A percentile compares a stretch with the other conserved stretches of the same genome.
Evolutionary conservation across 2,329 filamentous ascomycete genomes (phyloP).

Genomic region (Fusarium sp.): DNA sequence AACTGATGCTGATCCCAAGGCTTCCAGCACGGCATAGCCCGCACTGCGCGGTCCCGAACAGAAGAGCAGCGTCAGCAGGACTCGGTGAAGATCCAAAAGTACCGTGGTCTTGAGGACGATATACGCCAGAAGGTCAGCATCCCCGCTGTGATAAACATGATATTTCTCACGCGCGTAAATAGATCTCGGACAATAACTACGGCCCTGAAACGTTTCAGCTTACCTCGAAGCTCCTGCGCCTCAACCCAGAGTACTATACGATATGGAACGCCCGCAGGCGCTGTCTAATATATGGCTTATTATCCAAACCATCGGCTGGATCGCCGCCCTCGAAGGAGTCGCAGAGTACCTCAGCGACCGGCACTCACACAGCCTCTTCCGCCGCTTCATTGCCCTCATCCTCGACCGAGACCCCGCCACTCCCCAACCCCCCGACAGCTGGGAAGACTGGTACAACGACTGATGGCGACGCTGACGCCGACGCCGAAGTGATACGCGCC

Average conservation of each 20-base stretch:
- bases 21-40: slow-evolving; percentile 83
- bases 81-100: slow-evolving; percentile 79
- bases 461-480: slow-evolving; percentile 50
- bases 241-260: slow-evolving; percentile 91
- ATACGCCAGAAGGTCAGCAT: slow-evolving; percentile 73
- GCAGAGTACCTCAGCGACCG: slow-evolving; percentile 66
- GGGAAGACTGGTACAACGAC: slow-evolving; percentile 69
- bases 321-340: slow-evolving; percentile 67
- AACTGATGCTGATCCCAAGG: slow-evolving; percentile 47
- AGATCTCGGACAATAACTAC: slow-evolving; percentile 60
- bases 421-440: slow-evolving; percentile 60
- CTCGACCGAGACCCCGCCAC: slow-evolving; percentile 64
- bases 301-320: slow-evolving; percentile 65
- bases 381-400: slow-evolving; percentile 68
- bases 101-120: slow-evolving; percentile 76
- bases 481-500: slow-evolving; percentile 69
- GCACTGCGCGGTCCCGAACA: slow-evolving; percentile 71
- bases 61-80: slow-evolving; percentile 79
- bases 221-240: slow-evolving; percentile 77
- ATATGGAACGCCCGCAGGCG: slow-evolving; percentile 90
- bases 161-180: slow-evolving; percentile 30
- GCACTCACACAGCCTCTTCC: slow-evolving; percentile 72
- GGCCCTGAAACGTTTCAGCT: slow-evolving; percentile 71
- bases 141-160: slow-evolving; percentile 3
- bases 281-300: slow-evolving; percentile 71